These are phyloP conservation scores for Collybiopsis luxurians DNA, from an alignment of 768 basidiomycete genomes.

Conservation along the genomic window DNA sequence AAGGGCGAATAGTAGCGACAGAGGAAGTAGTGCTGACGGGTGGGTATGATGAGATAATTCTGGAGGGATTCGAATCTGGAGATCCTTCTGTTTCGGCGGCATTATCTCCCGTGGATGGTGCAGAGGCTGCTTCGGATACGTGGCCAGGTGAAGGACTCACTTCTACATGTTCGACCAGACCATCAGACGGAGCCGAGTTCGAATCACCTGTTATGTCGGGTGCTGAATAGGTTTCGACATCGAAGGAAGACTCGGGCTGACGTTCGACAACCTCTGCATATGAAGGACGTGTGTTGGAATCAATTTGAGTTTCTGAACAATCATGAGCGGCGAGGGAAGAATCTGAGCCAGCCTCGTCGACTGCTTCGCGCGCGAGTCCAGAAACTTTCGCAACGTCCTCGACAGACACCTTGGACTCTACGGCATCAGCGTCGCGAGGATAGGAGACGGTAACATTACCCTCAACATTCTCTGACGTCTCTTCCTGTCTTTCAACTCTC, in stretches of 20 bases:
- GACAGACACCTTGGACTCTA: neutral
- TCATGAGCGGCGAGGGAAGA: neutral
- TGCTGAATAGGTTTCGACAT: neutral
- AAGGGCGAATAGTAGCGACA: conserved; percentile 19
- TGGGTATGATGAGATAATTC: neutral
- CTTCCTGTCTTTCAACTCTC: neutral
- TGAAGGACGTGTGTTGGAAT: neutral
- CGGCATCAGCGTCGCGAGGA: neutral
- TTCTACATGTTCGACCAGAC: neutral
- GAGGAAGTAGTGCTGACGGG: conserved; percentile 10
- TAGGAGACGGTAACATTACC: too few species aligned
- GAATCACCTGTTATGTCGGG: neutral
- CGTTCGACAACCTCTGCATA: neutral
- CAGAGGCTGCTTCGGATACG: neutral
- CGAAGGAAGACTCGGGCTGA: neutral
- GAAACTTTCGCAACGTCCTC: neutral
- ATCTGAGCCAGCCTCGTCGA: too few species aligned
- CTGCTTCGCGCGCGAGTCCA: too few species aligned
- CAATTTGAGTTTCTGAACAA: neutral
- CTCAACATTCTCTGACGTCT: too few species aligned
- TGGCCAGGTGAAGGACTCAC: neutral
- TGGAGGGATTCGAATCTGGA: neutral
- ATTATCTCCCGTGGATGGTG: neutral
- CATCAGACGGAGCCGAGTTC: neutral
- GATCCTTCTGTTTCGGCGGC: neutral